Percentiles rank a stretch among this genome's conserved stretches.
phyloP scores from a whole-genome alignment of 805 yeast species.

The Priceomyces fermenticarens region DNA sequence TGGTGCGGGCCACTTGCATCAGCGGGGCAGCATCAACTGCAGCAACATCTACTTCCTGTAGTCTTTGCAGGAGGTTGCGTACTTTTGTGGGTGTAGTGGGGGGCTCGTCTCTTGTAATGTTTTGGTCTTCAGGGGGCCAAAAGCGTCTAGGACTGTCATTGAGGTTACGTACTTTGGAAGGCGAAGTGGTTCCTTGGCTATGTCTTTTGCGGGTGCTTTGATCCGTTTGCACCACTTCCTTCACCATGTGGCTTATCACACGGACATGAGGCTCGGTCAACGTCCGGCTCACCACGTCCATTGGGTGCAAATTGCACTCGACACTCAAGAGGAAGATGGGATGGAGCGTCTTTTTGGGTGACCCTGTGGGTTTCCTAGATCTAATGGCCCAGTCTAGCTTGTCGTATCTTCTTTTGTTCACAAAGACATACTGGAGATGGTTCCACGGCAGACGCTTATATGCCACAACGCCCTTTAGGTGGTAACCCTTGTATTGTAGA shows the following conservation, averaged over 20 bases:
- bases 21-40: too few relatives aligned
- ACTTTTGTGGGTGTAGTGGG: background rate
- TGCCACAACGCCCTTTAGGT: constrained; percentile 40
- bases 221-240: constrained; percentile 17
- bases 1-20: constrained; percentile 12
- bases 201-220: background rate
- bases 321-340: constrained; percentile 40
- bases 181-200: background rate
- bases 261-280: constrained; percentile 1
- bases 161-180: background rate
- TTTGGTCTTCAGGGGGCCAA: too few relatives aligned
- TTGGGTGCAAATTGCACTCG: constrained; percentile 13
- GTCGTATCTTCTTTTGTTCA: constrained; percentile 34
- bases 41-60: too few relatives aligned
- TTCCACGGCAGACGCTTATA: constrained; percentile 28
- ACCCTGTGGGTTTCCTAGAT: background rate
- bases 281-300: background rate
- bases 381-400: background rate
- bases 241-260: constrained; percentile 26
- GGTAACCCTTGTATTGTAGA: constrained; percentile 16
- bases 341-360: constrained; percentile 10
- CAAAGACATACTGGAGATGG: constrained; percentile 42
- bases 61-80: too few relatives aligned
- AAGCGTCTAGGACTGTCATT: background rate
- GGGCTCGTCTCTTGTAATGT: background rate